These are phyloP conservation scores for Sporothrix schenckii DNA, from an alignment of 2,329 filamentous ascomycete genomes.

Conservation along the genomic window DNA sequence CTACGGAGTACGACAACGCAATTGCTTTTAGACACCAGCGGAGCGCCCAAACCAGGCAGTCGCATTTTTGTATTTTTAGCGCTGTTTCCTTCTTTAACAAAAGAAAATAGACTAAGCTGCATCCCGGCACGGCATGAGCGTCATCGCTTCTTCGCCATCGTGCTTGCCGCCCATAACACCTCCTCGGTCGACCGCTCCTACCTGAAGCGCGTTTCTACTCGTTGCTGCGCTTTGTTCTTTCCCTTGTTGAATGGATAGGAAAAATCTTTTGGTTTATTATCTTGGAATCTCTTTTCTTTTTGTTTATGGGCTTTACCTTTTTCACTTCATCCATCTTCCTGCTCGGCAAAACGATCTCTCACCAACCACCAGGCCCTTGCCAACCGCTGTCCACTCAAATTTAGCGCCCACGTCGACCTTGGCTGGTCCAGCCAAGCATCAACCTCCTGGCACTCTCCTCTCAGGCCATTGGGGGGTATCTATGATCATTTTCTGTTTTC, in stretches of 20 bases:
- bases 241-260: background rate
- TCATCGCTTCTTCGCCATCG: constrained; percentile 26
- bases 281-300: background rate
- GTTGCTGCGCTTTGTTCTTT: constrained; percentile 4
- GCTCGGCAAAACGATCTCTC: background rate
- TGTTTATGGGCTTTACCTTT: background rate
- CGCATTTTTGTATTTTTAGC: constrained; percentile 6
- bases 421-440: constrained; percentile 19
- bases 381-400: constrained; percentile 19
- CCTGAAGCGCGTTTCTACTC: background rate
- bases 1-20: constrained; percentile 11
- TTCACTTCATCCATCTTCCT: background rate
- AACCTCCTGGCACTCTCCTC: background rate
- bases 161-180: background rate
- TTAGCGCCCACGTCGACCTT: constrained; percentile 22
- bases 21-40: background rate
- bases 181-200: background rate
- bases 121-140: constrained; percentile 16
- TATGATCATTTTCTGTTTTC: background rate
- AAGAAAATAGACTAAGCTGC: constrained; percentile 21
- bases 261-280: background rate
- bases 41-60: constrained; percentile 9
- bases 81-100: background rate
- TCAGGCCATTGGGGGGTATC: background rate
- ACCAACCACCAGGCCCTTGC: background rate